phyloP scores from a whole-genome alignment of 169 alveolate species.

The Blepharisma undulans region DNA sequence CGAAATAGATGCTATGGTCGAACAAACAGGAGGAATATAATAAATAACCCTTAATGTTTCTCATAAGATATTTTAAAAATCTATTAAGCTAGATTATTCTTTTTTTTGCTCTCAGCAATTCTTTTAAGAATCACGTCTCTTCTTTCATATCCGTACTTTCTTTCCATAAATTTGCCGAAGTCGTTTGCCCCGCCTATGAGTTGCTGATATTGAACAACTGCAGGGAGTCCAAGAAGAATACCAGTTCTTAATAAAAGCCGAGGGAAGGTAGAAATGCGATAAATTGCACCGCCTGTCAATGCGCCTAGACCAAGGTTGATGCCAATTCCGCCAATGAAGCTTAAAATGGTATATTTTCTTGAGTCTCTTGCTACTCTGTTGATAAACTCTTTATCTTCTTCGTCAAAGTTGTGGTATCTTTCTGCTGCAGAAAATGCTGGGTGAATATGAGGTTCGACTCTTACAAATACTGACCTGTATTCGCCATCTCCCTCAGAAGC shows the following conservation, averaged over 20 bases:
- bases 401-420: neutral
- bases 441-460: neutral
- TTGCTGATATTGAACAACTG: neutral
- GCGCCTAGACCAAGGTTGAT: neutral
- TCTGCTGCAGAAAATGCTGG: neutral
- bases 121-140: too few species aligned
- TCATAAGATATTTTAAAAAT: neutral
- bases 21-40: constrained; percentile 94
- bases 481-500: too few species aligned
- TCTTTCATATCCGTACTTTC: neutral
- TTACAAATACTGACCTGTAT: too few species aligned
- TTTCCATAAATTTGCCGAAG: neutral
- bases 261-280: neutral
- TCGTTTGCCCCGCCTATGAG: neutral
- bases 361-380: neutral
- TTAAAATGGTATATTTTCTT: neutral
- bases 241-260: neutral
- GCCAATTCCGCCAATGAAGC: neutral
- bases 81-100: neutral
- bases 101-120: too few species aligned
- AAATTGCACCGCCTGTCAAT: neutral
- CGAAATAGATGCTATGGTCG: constrained; percentile 98
- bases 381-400: neutral
- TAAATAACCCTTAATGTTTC: neutral
- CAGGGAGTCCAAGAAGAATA: neutral